Evolutionary conservation across 2,329 filamentous ascomycete species (phyloP).

Genomic region (Immersiporthe knoxdaviesiana): DNA sequence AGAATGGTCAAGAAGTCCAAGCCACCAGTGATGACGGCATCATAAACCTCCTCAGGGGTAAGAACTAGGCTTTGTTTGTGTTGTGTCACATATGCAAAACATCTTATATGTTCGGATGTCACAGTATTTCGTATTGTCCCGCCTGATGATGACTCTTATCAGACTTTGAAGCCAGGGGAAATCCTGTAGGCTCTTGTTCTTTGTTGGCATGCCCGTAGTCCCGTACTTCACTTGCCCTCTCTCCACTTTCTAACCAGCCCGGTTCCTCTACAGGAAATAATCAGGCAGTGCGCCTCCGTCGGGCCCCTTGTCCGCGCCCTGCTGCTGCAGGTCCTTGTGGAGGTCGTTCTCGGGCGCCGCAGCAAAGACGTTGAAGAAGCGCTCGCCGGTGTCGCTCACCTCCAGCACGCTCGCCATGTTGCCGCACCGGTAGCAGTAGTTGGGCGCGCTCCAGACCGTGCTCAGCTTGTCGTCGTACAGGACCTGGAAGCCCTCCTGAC

Average conservation of each 20-base stretch:
- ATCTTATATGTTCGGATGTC: not conserved
- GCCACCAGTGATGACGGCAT: too few species aligned
- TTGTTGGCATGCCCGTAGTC: too few species aligned
- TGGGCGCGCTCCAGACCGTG: conserved; percentile 98
- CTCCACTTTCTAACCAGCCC: not conserved
- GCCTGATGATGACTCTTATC: not conserved
- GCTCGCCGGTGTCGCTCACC: conserved; percentile 88
- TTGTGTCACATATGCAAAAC: too few species aligned
- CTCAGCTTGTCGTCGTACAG: conserved; percentile 93
- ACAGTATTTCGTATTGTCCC: not conserved
- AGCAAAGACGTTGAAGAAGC: conserved; percentile 97
- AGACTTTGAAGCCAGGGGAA: not conserved
- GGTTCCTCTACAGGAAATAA: conserved; percentile 64
- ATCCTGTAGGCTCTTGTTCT: not conserved
- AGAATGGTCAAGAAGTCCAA: not conserved
- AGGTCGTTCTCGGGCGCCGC: conserved; percentile 94
- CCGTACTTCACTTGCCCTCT: too few species aligned
- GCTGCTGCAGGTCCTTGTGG: conserved; percentile 79
- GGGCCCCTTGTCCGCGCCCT: conserved; percentile 62
- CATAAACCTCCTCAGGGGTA: too few species aligned
- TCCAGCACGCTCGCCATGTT: conserved; percentile 97
- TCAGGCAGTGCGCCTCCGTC: conserved; percentile 68
- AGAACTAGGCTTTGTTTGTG: too few species aligned
- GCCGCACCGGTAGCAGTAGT: conserved; percentile 93
- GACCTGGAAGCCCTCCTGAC: conserved; percentile 96